Base-by-base conservation (phyloP, 1,284 basidiomycete species). In the Ceratobasidium theobromae region DNA sequence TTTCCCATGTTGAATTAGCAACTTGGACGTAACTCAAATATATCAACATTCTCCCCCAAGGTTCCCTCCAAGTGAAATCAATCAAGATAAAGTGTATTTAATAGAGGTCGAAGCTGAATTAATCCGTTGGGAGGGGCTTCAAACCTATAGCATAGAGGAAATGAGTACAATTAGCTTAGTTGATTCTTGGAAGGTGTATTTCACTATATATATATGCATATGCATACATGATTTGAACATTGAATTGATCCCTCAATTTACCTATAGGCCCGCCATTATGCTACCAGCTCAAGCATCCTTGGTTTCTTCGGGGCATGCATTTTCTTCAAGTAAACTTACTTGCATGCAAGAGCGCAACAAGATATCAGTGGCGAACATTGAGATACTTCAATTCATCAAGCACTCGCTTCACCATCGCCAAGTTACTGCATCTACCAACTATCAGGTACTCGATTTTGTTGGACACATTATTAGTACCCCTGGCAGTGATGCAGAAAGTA, bases 171-270 rank as follows among this genome's bases (percentile, higher is more conserved):
- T 60, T 4, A 32, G 32, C 25, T 25, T 67, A 21, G 54, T 67
- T 8, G 33, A 52, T 16, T 53, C 41, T 53, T 67, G 66, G 66
- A 57, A 58, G 32, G 66, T 51, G 30, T 33, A 45, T n/a, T 51
- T 14, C 8, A 8, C 35, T n/a, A n/a, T 38, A 16, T 38, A 8
- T n/a, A n/a, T n/a, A n/a, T n/a, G n/a, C n/a, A n/a, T n/a, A 8
- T 38, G 16, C 8, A 38, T 38, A 38, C 16, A 8, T 38, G 8
- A 16, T 16, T 38, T 38, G 8, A 8, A 38, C n/a, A 38, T 16
- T 8, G 8, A 16, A n/a, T 38, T 8, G 16, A 8, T 38, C 16
- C 8, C 35, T 38, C 8, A 8, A 38, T 38, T 38, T 8, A 8
- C 8, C 8, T 16, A 38, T 8, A 38, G 35, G 35, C 35, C 8